Base-by-base conservation (phyloP, 2,329 filamentous ascomycete genomes). In the Colletotrichum sansevieriae region DNA sequence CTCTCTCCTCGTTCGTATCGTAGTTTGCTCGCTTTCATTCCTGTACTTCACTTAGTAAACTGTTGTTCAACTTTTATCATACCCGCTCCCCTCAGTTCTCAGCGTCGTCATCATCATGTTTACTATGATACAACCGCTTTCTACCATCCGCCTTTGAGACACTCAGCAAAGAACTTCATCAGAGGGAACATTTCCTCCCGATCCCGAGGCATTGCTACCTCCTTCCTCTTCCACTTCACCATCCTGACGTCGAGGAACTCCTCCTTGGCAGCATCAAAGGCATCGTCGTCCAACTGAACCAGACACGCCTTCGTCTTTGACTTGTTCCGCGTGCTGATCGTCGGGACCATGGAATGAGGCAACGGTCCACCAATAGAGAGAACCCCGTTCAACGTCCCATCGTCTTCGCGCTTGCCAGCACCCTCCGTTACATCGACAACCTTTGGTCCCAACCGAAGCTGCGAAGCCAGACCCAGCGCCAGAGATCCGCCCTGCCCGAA, bases 141-240 rank as follows among this genome's bases (percentile, higher is more conserved):
- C 47, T 52, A 70, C 73, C 74, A 75, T 11, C 73, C 75, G 22
- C 70, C 73, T 57, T 74, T 74, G 73, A 96, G 78, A 74, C 91
- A 85, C 58, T 91, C 86, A 0, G 91, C 90, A 74, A 94, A 87
- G 74, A 91, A 98, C 75, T 91, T 88, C 94, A 98, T 98, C 69
- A 98, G 87, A 0, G 95, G 94, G 74, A 95, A 76, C 86, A 97
- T 95, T 84, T 98, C 95, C 11, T 97, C 94, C 61, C 91, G 85
- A 76, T 86, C 91, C 52, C 84, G 83, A n/a, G 94, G 94, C 95
- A 98, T 97, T 1, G 86, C 87, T 78, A 97, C 93, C 6, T 91
- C 92, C 3, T 78, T 79, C 75, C 90, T 88, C 75, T 85, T 87
- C 89, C 92, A 96, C 74, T 87, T 87, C 64, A 89, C 89, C 71